Evolutionary conservation across 2,329 filamentous ascomycete species (phyloP).

Genomic region (Ascochyta clinopodiicola): DNA sequence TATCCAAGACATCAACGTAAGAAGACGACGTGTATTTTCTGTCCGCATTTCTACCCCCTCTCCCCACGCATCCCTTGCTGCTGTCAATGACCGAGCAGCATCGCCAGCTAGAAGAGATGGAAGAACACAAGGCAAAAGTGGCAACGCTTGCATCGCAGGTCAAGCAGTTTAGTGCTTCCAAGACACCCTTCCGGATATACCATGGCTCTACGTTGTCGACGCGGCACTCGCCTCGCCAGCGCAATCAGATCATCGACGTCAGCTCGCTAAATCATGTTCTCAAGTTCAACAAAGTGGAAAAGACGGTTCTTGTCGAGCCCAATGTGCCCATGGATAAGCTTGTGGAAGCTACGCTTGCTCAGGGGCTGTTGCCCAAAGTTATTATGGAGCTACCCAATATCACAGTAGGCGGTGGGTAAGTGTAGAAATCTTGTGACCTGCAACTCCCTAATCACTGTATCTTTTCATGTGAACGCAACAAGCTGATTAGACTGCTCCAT

Average conservation of each 20-base stretch:
- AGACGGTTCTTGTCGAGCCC: constrained; percentile 65
- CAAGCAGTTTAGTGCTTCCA: constrained; percentile 53
- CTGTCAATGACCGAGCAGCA: neutral
- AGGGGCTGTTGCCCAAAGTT: constrained; percentile 66
- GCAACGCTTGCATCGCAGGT: constrained; percentile 45
- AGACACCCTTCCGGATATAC: constrained; percentile 61
- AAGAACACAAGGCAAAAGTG: constrained; percentile 36
- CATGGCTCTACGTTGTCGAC: constrained; percentile 65
- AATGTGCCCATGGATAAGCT: constrained; percentile 73
- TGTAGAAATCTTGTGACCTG: neutral
- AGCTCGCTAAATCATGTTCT: constrained; percentile 57
- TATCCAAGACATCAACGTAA: constrained; percentile 20
- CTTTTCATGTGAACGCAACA: neutral
- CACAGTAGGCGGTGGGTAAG: constrained; percentile 66
- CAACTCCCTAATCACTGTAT: neutral
- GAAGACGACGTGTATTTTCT: constrained; percentile 10
- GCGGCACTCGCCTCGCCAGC: constrained; percentile 50
- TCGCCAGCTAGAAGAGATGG: constrained; percentile 25
- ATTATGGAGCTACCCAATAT: constrained; percentile 77
- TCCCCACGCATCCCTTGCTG: neutral
- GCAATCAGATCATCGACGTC: constrained; percentile 56
- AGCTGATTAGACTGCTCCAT: neutral
- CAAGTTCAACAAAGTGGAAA: constrained; percentile 49
- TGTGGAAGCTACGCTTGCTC: constrained; percentile 61
- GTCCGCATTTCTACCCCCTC: neutral